Base-by-base conservation (phyloP, 768 basidiomycete species). In the Tricholoma hemisulphureum region DNA sequence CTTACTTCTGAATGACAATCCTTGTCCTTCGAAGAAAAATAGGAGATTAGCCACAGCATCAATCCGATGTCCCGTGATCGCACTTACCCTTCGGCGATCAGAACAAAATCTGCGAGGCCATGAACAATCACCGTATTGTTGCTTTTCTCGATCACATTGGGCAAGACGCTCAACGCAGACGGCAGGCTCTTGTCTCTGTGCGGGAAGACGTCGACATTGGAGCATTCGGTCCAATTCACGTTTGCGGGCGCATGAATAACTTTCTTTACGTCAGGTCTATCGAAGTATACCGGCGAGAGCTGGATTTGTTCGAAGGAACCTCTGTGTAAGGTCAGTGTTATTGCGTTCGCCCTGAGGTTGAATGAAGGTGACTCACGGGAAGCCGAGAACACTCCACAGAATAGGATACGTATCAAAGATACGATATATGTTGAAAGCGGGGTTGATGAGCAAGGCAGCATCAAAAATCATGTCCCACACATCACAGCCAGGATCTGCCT, bases 381-480 rank as follows among this genome's bases (percentile, higher is more conserved):
- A 90, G n/a, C 88, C 89, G 28, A 91, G 84, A 5, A 90, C 88
- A 59, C 90, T 88, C 89, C 87, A 91, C 9, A 87, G 73, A 39
- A 87, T 77, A 0, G 88, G 89, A 70, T 75, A 89, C 61, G 83
- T 88, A 64, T 90, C 88, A 70, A 89, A 88, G 55, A 91, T 88
- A n/a, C 86, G 81, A 66, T 91, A 92, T 7, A 89, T 77, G 61
- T 91, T 78, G 73, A 91, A 91, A 0, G 86, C 88, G 0, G 89
- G 90, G 64, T 91, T 91, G 61, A 88, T 71, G 3, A 70, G 53
- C n/a, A 88, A 60, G 0, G 89, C 83, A 0, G 81, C 85, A n/a
- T 84, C 70, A 65, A 87, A 84, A 53, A 91, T 85, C 31, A 75
- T 71, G 21, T 81, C 77, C 88, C 86, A 91, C 1, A 89, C 68